Conservation (phyloP, 2,329 filamentous ascomycete species). For the Aureobasidium vineae region DNA sequence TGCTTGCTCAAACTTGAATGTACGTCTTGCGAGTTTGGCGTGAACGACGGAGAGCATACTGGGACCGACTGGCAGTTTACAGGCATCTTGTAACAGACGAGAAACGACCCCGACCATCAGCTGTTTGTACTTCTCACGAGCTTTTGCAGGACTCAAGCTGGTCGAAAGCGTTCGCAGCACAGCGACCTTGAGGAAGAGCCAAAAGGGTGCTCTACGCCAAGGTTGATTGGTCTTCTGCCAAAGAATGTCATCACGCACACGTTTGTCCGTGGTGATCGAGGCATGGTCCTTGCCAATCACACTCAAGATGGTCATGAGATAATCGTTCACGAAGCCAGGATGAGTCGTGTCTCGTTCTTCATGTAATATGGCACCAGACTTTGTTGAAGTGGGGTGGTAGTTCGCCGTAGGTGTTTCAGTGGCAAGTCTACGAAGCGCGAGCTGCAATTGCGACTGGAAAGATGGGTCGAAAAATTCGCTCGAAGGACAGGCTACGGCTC, state of each 20-base stretch:
- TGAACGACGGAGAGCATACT: constrained; percentile 31
- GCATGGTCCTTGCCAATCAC: constrained; percentile 47
- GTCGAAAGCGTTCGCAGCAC: constrained; percentile 53
- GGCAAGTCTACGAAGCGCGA: neutral
- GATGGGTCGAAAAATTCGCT: constrained; percentile 39
- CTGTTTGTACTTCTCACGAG: neutral
- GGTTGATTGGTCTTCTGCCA: constrained; percentile 44
- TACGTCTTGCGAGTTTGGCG: constrained; percentile 33
- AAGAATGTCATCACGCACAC: constrained; percentile 57
- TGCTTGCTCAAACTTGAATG: constrained; percentile 30
- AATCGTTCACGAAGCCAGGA: constrained; percentile 58
- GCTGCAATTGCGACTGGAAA: constrained; percentile 7
- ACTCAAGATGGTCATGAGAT: constrained; percentile 61
- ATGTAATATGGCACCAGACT: constrained; percentile 50
- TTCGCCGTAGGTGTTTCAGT: neutral
- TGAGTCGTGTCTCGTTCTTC: constrained; percentile 59
- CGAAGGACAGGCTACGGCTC: constrained; percentile 50
- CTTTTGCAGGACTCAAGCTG: constrained; percentile 22
- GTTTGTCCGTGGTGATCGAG: constrained; percentile 52
- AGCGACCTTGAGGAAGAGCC: constrained; percentile 61
- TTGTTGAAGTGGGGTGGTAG: constrained; percentile 39
- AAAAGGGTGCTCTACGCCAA: constrained; percentile 63
- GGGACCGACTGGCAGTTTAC: constrained; percentile 4
- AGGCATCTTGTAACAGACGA: constrained; percentile 47
- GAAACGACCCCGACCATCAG: constrained; percentile 47